These are phyloP conservation scores for Gossypium aridum DNA, from an alignment of 441 rosid genomes.

Conservation along the genomic window DNA sequence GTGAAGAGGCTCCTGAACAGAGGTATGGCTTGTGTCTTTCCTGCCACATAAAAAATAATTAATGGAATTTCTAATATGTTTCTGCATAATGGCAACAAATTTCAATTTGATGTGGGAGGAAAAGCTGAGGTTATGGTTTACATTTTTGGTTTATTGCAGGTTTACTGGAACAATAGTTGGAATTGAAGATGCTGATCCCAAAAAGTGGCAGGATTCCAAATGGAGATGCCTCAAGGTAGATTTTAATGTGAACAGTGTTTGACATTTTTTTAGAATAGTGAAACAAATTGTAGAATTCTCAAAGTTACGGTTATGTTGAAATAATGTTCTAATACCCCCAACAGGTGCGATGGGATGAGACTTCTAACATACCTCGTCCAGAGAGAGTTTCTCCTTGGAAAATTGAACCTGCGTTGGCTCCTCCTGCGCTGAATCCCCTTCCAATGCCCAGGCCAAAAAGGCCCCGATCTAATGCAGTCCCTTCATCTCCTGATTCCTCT, in stretches of 20 bases:
- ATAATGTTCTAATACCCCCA: slow-evolving; percentile 3
- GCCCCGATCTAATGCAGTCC: slow-evolving; percentile 57
- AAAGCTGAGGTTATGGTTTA: neutral
- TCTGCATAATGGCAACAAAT: neutral
- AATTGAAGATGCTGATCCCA: slow-evolving; percentile 66
- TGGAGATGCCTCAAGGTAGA: slow-evolving; percentile 94
- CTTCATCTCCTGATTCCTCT: slow-evolving; percentile 65
- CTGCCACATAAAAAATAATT: neutral
- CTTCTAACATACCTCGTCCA: slow-evolving; percentile 68
- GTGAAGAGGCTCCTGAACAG: slow-evolving; percentile 99
- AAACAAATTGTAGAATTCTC: neutral
- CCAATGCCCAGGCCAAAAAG: slow-evolving; percentile 78
- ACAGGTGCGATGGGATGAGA: slow-evolving; percentile 98
- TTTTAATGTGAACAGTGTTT: neutral
- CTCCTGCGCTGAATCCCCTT: slow-evolving; percentile 76
- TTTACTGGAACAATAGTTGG: slow-evolving; percentile 96
- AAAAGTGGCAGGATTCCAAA: slow-evolving; percentile 78
- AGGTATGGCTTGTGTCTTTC: slow-evolving; percentile 38
- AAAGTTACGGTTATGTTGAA: slow-evolving; percentile 6
- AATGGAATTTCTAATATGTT: neutral
- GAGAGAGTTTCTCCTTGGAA: slow-evolving; percentile 98
- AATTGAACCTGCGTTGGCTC: slow-evolving; percentile 86
- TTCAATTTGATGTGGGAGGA: neutral
- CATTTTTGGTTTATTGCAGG: slow-evolving; percentile 29
- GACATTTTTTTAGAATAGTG: neutral